phyloP scores from a whole-genome alignment of 345 rosid genomes.

The Eucalyptus regnans region DNA sequence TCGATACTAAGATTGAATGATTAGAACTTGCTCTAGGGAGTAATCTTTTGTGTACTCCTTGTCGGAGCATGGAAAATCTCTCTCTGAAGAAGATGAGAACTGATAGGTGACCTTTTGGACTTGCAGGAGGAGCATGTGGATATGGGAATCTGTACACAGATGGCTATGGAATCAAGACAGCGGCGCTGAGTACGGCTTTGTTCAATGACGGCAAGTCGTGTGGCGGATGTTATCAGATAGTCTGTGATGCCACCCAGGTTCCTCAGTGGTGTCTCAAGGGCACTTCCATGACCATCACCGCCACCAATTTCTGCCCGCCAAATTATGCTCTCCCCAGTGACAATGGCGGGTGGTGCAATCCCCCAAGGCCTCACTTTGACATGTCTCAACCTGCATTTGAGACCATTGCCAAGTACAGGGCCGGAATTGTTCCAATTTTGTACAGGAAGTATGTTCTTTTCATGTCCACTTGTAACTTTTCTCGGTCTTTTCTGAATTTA shows the following conservation, averaged over 20 bases:
- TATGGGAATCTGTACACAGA: constrained; percentile 60
- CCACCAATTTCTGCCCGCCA: constrained; percentile 82
- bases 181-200: constrained; percentile 65
- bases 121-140: constrained; percentile 77
- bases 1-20: background rate
- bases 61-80: background rate
- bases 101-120: background rate
- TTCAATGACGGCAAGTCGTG: constrained; percentile 66
- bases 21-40: background rate
- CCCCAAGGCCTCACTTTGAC: constrained; percentile 67
- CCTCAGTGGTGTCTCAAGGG: constrained; percentile 69
- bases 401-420: constrained; percentile 56
- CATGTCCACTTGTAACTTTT: background rate
- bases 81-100: background rate
- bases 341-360: constrained; percentile 87
- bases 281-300: constrained; percentile 49
- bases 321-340: constrained; percentile 47
- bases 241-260: constrained; percentile 37
- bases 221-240: constrained; percentile 68
- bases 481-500: background rate
- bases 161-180: constrained; percentile 58
- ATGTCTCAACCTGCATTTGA: constrained; percentile 73
- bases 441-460: constrained; percentile 35
- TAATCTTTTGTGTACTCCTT: background rate
- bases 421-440: constrained; percentile 64